Conservation (phyloP, 352 stramenopile genomes). For the Thraustochytrium striatum region DNA sequence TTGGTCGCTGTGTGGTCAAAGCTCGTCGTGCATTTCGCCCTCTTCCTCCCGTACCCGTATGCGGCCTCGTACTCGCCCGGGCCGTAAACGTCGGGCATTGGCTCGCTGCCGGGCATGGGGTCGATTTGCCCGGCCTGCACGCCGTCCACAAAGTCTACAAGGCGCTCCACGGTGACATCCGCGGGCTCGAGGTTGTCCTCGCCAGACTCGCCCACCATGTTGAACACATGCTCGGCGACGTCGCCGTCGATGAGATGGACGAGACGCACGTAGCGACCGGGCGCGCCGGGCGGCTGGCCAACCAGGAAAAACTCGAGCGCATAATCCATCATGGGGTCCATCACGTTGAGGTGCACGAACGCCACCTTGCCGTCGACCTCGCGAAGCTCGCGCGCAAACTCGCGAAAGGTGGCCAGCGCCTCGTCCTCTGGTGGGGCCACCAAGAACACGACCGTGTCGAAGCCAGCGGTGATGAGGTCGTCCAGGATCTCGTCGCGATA, state of each 20-base stretch:
- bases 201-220: background rate
- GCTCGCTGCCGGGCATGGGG: background rate
- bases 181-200: background rate
- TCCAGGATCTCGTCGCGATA: slow-evolving; percentile 35
- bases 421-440: background rate
- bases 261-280: background rate
- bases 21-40: background rate
- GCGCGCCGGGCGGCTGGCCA: background rate
- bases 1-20: no score
- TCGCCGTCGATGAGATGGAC: background rate
- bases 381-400: background rate
- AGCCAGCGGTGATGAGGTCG: background rate
- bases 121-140: background rate
- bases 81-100: background rate
- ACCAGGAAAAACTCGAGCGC: slow-evolving; percentile 33
- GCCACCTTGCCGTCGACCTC: background rate
- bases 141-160: background rate
- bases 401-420: background rate
- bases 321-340: slow-evolving; percentile 14
- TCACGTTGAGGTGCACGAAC: background rate
- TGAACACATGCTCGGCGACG: background rate
- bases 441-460: slow-evolving; percentile 11
- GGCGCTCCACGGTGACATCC: background rate
- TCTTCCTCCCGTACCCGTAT: no score
- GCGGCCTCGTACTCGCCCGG: background rate